Evolutionary conservation across 1,139 yeast species (phyloP).

Genomic region (Wickerhamomyces sp.): DNA sequence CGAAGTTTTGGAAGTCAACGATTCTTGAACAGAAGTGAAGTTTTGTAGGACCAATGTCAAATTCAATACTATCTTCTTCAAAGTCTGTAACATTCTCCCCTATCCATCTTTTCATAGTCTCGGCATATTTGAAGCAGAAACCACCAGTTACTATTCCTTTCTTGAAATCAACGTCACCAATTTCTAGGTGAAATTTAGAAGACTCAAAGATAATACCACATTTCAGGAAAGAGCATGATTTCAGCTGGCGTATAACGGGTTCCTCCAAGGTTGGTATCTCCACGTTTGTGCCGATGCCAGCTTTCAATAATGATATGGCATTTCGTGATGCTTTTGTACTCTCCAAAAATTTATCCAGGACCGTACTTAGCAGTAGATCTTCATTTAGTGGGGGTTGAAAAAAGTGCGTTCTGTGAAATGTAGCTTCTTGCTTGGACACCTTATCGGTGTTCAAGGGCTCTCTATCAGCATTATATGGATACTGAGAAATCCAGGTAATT

Average conservation of each 20-base stretch:
- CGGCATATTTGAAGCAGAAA: neutral
- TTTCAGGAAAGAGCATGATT: conserved; percentile 10
- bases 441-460: too few species aligned
- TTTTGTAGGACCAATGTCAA: neutral
- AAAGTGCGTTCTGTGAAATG: too few species aligned
- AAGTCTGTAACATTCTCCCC: neutral
- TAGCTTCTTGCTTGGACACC: too few species aligned
- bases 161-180: neutral
- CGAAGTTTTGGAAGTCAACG: conserved; percentile 17
- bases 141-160: neutral
- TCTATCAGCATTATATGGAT: too few species aligned
- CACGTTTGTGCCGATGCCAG: too few species aligned
- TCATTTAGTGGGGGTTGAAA: too few species aligned
- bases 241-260: neutral
- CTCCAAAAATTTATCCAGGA: too few species aligned
- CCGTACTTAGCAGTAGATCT: too few species aligned
- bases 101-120: neutral
- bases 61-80: neutral
- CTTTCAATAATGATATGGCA: too few species aligned
- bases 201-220: conserved; percentile 9
- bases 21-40: conserved; percentile 4
- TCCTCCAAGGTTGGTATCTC: neutral
- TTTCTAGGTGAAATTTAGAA: neutral
- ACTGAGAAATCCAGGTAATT: too few species aligned
- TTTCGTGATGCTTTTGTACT: too few species aligned